Evolutionary conservation across 192 early-diverging fungal species (phyloP), one percentile per base, ranked within the genome.

Genomic region (Thamnidium elegans): DNA sequence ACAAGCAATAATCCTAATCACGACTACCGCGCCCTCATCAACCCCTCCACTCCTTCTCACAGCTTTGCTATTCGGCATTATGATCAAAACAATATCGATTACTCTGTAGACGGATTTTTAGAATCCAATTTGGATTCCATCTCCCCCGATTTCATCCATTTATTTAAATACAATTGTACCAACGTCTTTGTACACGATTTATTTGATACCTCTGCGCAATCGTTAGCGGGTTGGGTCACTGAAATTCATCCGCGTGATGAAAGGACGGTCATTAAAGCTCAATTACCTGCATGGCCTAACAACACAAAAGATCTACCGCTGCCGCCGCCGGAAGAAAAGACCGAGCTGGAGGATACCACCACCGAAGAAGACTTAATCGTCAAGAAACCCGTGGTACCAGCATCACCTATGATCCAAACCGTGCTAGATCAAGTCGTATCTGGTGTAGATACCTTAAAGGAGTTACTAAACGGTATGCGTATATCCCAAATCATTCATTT

Each of bases 401-500:
- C 21, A 17, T 3, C 36, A 6, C 36, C 36, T 17, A 52, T 3
- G 3, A 26, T 50, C 0, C 45, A 46, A 21, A 39, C 50, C 7
- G 51, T 64, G 1, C 13, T 64, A 0, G 51, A 52, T 30, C 63
- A 64, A 45, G 34, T 64, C 2, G 39, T 43, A 21, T 20, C 32
- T 2, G 50, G 63, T 30, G 9, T 53, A 9, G 51, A 55, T 30
- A 19, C 21, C 7, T 26, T 64, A 3, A 53, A n/a, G 1, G 23
- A 55, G 15, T 11, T 36, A 1, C 21, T 64, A 5, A 30, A 50
- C 9, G 36, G 17, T n/a, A 54, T 53, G n/a, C 79, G 84, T 31
- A 72, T 86, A 3, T 95, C 93, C 89, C 76, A 90, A 47, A 80
- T 96, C 7, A 71, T 92, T 42, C 95, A 95, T 79, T 74, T 96